Percentiles rank a stretch among this genome's conserved stretches.
These are phyloP conservation scores for Bifiguratus adelaidae DNA, from an alignment of 192 early-diverging fungal genomes.

Conservation along the genomic window DNA sequence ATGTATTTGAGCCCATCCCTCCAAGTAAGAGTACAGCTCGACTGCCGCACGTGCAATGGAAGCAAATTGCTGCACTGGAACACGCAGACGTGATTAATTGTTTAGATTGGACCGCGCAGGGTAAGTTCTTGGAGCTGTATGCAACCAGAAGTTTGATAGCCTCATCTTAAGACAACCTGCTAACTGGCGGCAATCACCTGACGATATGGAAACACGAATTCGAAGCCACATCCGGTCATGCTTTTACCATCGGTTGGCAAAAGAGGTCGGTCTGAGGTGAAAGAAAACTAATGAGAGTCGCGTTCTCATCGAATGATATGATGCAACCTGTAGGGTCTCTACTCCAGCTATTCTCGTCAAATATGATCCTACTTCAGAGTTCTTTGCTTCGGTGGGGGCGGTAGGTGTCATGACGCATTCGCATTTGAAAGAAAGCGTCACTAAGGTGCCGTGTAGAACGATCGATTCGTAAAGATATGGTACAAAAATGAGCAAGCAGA, in stretches of 20 bases:
- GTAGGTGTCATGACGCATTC: slow-evolving; percentile 6
- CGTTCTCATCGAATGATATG: too few relatives aligned
- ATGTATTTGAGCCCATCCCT: too few relatives aligned
- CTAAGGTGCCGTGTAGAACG: slow-evolving; percentile 26
- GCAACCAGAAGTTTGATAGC: neutral
- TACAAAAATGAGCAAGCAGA: slow-evolving; percentile 12
- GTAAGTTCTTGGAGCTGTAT: neutral
- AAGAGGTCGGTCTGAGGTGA: too few relatives aligned
- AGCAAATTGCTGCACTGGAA: too few relatives aligned
- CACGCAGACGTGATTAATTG: too few relatives aligned
- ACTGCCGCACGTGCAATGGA: too few relatives aligned
- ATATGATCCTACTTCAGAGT: neutral
- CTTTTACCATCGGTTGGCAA: too few relatives aligned
- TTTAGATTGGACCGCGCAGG: slow-evolving; percentile 2
- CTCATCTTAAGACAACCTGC: slow-evolving; percentile 10
- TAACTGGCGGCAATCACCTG: slow-evolving; percentile 21
- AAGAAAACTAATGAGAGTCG: too few relatives aligned
- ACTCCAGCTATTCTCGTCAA: neutral
- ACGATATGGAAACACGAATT: slow-evolving; percentile 22
- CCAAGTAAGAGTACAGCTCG: too few relatives aligned
- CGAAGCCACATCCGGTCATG: too few relatives aligned
- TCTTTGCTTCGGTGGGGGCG: slow-evolving; percentile 10
- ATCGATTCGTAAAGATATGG: slow-evolving; percentile 60
- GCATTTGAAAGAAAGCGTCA: neutral
- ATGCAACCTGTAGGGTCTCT: neutral